phyloP scores from a whole-genome alignment of 1,284 basidiomycete genomes.

The Austroboletus olivaceoglutinosus region DNA sequence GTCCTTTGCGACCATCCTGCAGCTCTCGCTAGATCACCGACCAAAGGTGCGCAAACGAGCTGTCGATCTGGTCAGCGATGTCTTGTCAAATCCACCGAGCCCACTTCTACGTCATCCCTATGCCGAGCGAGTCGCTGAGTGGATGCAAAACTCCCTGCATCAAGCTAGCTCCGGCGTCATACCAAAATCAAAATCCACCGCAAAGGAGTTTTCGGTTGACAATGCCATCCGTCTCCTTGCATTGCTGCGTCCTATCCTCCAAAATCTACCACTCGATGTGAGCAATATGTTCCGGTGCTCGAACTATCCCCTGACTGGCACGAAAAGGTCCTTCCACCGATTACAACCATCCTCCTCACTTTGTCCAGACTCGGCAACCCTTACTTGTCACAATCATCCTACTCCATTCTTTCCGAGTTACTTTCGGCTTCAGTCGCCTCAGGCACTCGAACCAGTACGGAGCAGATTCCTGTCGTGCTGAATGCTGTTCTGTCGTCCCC shows the following conservation, averaged over 20 bases:
- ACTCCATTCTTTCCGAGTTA: conserved; percentile 76
- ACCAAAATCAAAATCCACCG: conserved; percentile 52
- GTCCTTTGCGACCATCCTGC: conserved; percentile 75
- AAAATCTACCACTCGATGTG: conserved; percentile 65
- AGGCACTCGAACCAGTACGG: conserved; percentile 44
- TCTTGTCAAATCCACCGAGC: conserved; percentile 72
- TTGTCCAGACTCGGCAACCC: conserved; percentile 82
- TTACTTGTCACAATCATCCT: conserved; percentile 82
- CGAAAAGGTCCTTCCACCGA: conserved; percentile 62
- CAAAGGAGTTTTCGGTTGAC: conserved; percentile 66
- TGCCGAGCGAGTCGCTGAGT: conserved; percentile 74
- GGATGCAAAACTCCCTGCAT: conserved; percentile 69
- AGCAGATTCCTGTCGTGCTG: conserved; percentile 68
- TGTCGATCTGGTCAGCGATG: conserved; percentile 78
- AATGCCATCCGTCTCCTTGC: conserved; percentile 80
- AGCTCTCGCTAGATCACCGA: conserved; percentile 81
- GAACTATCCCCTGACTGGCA: conserved; percentile 9
- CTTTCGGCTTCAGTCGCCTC: conserved; percentile 50
- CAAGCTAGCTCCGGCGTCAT: conserved; percentile 62
- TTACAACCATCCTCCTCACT: conserved; percentile 69
- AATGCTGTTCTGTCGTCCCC: conserved; percentile 72
- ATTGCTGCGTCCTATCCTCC: conserved; percentile 63
- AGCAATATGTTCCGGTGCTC: conserved; percentile 28
- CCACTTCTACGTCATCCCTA: conserved; percentile 85
- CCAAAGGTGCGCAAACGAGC: conserved; percentile 95